These are phyloP conservation scores for Gastroboletus turbinatus DNA, from an alignment of 1,284 basidiomycete genomes.

Conservation along the genomic window DNA sequence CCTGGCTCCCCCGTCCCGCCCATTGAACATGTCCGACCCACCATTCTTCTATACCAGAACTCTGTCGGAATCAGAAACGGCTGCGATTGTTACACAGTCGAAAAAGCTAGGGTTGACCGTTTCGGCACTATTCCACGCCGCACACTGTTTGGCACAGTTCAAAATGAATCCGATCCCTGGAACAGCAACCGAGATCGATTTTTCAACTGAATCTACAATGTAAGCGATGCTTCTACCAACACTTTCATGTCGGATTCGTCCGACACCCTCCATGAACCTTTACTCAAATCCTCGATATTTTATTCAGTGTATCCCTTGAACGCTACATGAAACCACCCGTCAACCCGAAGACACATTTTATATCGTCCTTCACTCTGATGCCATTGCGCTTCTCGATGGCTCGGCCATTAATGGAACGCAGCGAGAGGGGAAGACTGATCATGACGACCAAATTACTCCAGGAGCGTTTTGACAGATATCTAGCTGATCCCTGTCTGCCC, in stretches of 20 bases:
- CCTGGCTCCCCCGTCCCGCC: constrained; percentile 12
- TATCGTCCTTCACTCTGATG: constrained; percentile 11
- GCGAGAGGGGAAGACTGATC: constrained; percentile 16
- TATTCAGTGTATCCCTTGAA: constrained; percentile 18
- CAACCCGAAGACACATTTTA: constrained; percentile 18
- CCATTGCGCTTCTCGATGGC: constrained; percentile 22
- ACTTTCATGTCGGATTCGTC: not conserved
- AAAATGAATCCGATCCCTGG: constrained; percentile 22
- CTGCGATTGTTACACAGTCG: constrained; percentile 8
- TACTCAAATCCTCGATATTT: not conserved
- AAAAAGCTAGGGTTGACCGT: constrained; percentile 19
- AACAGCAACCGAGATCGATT: constrained; percentile 14
- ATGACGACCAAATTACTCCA: constrained; percentile 9
- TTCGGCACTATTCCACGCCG: constrained; percentile 20
- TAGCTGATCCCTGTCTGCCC: constrained; percentile 17
- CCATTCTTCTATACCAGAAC: constrained; percentile 3
- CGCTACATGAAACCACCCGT: constrained; percentile 21
- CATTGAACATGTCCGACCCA: constrained; percentile 13
- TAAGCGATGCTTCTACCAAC: not conserved
- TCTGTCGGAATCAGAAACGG: constrained; percentile 11
- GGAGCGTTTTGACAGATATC: constrained; percentile 15
- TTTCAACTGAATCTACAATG: constrained; percentile 11
- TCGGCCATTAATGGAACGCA: constrained; percentile 2
- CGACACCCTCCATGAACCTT: not conserved
- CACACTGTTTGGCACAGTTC: constrained; percentile 19